Percentiles rank a stretch among this genome's conserved stretches.
Conservation (phyloP, 2,329 filamentous ascomycete species). For the Fusarium concolor region DNA sequence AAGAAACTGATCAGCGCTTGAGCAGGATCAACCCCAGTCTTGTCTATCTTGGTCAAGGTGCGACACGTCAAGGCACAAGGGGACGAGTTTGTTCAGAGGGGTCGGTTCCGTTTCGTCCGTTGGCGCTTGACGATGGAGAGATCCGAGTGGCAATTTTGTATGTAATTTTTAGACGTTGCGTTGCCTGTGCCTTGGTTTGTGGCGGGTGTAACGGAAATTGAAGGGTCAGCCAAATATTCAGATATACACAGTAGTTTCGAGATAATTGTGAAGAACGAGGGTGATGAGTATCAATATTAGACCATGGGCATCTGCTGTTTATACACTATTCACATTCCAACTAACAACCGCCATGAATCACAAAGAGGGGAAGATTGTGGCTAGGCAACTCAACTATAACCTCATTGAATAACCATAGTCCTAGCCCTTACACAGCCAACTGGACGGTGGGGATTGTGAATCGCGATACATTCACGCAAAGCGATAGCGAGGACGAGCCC, state of each 20-base stretch:
- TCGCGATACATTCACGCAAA: not conserved
- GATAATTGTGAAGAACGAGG: not conserved
- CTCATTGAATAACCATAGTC: constrained; percentile 5
- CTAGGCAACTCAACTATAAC: constrained; percentile 16
- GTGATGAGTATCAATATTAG: not conserved
- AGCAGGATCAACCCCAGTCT: constrained; percentile 31
- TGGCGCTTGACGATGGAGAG: not conserved
- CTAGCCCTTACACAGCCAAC: constrained; percentile 21
- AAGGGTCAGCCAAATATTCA: constrained; percentile 14
- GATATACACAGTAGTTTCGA: not conserved
- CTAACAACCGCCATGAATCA: not conserved
- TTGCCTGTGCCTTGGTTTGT: constrained; percentile 1
- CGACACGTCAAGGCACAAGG: constrained; percentile 38
- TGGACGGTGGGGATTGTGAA: constrained; percentile 4
- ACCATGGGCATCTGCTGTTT: constrained; percentile 20
- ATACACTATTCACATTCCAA: constrained; percentile 15
- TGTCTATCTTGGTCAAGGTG: constrained; percentile 38
- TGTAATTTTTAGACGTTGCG: constrained; percentile 25
- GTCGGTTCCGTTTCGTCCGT: constrained; percentile 33
- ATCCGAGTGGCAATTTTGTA: constrained; percentile 41
- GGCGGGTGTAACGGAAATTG: constrained; percentile 34
- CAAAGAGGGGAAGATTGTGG: constrained; percentile 10
- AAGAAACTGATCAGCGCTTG: constrained; percentile 27
- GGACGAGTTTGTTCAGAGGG: constrained; percentile 35
- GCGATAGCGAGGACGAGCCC: constrained; percentile 23